A percentile compares a stretch with the other conserved stretches of the same genome.
phyloP scores from a whole-genome alignment of 1,139 yeast genomes.

The Arxiozyma slooffiae region DNA sequence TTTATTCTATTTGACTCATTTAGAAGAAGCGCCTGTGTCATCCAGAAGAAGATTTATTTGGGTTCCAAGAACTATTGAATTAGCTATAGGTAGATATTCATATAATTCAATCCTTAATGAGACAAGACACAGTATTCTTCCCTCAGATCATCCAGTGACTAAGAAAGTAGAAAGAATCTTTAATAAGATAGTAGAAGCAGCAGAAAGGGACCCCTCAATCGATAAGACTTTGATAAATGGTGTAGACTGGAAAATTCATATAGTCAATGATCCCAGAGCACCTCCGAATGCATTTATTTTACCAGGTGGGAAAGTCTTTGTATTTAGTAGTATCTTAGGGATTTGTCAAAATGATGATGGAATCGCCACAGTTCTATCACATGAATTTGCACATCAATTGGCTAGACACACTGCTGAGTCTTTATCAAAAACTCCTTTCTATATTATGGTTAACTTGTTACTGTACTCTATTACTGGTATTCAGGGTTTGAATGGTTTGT shows the following conservation, averaged over 20 bases:
- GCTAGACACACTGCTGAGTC: constrained; percentile 89
- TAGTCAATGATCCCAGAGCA: constrained; percentile 54
- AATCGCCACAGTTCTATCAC: constrained; percentile 84
- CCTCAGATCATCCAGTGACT: constrained; percentile 48
- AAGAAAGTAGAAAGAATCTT: constrained; percentile 49
- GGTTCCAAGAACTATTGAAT: constrained; percentile 60
- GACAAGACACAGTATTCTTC: constrained; percentile 40
- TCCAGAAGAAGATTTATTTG: constrained; percentile 64
- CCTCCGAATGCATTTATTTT: constrained; percentile 95
- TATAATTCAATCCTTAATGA: constrained; percentile 52
- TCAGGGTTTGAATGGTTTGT: constrained; percentile 42
- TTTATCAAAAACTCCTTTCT: constrained; percentile 53
- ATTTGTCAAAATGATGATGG: constrained; percentile 81
- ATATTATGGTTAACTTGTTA: constrained; percentile 42
- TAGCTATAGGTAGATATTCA: constrained; percentile 55
- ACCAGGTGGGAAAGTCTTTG: constrained; percentile 93
- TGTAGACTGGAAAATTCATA: constrained; percentile 70
- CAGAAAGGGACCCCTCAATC: constrained; percentile 36
- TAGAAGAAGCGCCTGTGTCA: constrained; percentile 78
- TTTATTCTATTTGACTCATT: constrained; percentile 50
- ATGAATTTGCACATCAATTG: constrained; percentile 86
- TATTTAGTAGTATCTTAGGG: constrained; percentile 68
- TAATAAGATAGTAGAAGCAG: constrained; percentile 52
- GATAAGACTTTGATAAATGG: constrained; percentile 25
- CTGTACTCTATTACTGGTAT: constrained; percentile 46